Evolutionary conservation across 768 basidiomycete species (phyloP).

Genomic region (Tubosaeta sp.): DNA sequence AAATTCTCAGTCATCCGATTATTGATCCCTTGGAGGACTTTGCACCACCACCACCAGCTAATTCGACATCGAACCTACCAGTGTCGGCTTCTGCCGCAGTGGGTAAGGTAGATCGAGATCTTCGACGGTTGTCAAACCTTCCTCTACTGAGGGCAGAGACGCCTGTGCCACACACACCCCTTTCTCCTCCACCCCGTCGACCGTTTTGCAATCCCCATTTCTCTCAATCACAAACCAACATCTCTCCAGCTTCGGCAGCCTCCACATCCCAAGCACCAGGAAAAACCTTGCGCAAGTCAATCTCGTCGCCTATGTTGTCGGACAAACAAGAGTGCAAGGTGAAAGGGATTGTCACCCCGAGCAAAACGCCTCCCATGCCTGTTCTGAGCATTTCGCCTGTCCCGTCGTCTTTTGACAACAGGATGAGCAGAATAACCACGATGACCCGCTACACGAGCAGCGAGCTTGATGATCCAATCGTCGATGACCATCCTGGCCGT

Average conservation of each 20-base stretch:
- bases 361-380: constrained; percentile 43
- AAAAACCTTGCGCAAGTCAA: constrained; percentile 40
- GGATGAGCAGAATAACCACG: constrained; percentile 21
- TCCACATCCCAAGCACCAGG: constrained; percentile 7
- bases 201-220: constrained; percentile 39
- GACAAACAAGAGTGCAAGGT: constrained; percentile 39
- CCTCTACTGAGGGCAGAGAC: constrained; percentile 60
- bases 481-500: constrained; percentile 29
- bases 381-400: constrained; percentile 29
- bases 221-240: constrained; percentile 56
- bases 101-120: constrained; percentile 23
- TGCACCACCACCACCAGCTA: constrained; percentile 19
- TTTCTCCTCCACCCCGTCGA: constrained; percentile 62
- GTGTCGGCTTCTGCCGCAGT: constrained; percentile 15
- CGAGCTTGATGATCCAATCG: constrained; percentile 36
- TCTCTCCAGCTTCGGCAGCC: constrained; percentile 26
- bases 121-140: constrained; percentile 37
- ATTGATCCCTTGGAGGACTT: constrained; percentile 32
- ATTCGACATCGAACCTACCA: constrained; percentile 5
- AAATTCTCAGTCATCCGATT: constrained; percentile 41
- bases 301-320: constrained; percentile 52
- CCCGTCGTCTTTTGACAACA: constrained; percentile 24
- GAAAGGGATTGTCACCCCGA: constrained; percentile 24
- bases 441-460: constrained; percentile 35
- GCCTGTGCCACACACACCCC: constrained; percentile 57